These are phyloP conservation scores for Neocucurbitaria cava DNA, from an alignment of 2,329 filamentous ascomycete species.

Conservation along the genomic window DNA sequence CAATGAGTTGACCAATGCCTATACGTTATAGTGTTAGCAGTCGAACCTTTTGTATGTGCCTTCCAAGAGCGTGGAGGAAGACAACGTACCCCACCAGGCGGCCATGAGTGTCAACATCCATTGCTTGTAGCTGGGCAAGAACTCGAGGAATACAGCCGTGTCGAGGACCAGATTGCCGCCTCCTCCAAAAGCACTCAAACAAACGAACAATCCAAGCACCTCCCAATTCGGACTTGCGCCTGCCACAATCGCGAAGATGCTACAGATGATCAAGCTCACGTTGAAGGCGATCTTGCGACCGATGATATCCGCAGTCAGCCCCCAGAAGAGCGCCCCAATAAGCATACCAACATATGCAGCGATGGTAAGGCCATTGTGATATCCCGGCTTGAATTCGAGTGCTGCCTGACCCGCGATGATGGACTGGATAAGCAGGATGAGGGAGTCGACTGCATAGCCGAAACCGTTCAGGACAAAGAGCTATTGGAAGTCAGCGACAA, in stretches of 20 bases:
- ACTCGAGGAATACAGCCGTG: constrained; percentile 66
- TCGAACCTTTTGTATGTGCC: not conserved
- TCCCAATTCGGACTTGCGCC: constrained; percentile 73
- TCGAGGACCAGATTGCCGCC: constrained; percentile 71
- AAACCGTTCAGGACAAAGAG: constrained; percentile 68
- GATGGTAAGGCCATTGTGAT: constrained; percentile 65
- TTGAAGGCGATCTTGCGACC: constrained; percentile 75
- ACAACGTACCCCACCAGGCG: constrained; percentile 57
- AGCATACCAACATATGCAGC: constrained; percentile 65
- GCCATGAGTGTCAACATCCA: constrained; percentile 71
- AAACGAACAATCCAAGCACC: constrained; percentile 68
- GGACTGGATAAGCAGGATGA: constrained; percentile 67
- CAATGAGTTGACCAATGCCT: constrained; percentile 57
- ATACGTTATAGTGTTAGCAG: constrained; percentile 16
- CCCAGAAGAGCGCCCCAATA: constrained; percentile 72
- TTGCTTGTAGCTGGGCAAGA: constrained; percentile 64
- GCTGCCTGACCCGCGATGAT: constrained; percentile 66
- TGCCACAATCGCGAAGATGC: constrained; percentile 68
- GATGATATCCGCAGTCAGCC: constrained; percentile 70
- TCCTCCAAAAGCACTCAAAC: constrained; percentile 68
- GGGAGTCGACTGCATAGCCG: constrained; percentile 65
- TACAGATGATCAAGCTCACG: constrained; percentile 68
- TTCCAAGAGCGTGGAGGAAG: not conserved
- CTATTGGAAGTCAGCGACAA: not conserved
- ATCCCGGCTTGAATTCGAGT: constrained; percentile 65